Conservation (phyloP, 352 stramenopile species). For the Phytophthora parvispora region DNA sequence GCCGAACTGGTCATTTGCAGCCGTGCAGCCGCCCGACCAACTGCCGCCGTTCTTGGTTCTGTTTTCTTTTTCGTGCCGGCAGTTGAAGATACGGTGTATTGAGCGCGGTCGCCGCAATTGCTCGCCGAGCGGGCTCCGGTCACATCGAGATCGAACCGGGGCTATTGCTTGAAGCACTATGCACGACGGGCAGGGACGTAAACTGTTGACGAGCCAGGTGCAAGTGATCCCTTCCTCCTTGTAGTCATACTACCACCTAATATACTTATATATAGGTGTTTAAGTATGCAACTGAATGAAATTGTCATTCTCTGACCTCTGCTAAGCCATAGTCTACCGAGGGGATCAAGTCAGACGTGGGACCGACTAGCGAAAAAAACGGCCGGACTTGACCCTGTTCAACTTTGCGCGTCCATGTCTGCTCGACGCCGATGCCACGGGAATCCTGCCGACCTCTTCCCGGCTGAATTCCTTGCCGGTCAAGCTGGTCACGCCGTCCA, state of each 20-base stretch:
- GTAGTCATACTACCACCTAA: neutral
- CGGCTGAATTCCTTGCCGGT: constrained; percentile 4
- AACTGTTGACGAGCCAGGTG: neutral
- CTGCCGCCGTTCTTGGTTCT: neutral
- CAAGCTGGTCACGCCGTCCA: neutral
- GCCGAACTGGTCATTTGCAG: too few relatives aligned
- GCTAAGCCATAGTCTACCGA: neutral
- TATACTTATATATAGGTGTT: constrained; percentile 2
- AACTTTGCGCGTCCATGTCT: constrained; percentile 15
- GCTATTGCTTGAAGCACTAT: too few relatives aligned
- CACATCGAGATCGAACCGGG: neutral
- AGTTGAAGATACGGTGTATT: neutral
- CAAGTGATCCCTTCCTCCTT: neutral
- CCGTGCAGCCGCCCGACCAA: too few relatives aligned
- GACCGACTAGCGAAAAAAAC: constrained; percentile 24
- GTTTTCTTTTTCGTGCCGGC: neutral
- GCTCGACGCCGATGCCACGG: constrained; percentile 4
- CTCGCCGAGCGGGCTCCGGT: neutral
- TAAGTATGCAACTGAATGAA: neutral
- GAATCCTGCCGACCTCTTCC: neutral
- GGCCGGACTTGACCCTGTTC: neutral
- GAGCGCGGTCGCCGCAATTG: neutral
- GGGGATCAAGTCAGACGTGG: neutral
- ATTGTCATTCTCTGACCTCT: neutral
- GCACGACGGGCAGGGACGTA: neutral